Conservation (phyloP, 1,284 basidiomycete species). For the Microbotryum saponariae region DNA sequence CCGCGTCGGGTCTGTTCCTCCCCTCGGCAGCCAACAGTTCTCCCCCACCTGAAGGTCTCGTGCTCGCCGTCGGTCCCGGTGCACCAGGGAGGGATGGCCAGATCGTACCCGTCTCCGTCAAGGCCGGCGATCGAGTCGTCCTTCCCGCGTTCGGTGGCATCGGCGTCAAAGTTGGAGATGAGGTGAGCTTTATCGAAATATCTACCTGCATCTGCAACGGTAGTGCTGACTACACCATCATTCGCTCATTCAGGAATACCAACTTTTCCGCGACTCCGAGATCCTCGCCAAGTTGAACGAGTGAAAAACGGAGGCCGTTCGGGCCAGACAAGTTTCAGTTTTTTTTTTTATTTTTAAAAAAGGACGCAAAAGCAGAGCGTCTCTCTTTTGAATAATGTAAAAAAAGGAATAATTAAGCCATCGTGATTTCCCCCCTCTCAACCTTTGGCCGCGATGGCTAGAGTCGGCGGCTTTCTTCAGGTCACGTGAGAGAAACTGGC, state of each 20-base stretch:
- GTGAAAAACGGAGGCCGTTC: constrained; percentile 43
- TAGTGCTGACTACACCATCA: neutral
- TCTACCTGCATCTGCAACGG: no score
- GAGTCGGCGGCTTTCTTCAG: no score
- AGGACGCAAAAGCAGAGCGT: no score
- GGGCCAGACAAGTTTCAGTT: no score
- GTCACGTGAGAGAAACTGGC: no score
- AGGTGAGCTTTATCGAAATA: constrained; percentile 49
- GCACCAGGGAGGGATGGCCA: constrained; percentile 76
- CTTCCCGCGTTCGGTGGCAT: constrained; percentile 94
- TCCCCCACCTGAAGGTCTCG: constrained; percentile 90
- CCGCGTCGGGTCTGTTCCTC: constrained; percentile 85
- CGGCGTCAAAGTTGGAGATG: constrained; percentile 92
- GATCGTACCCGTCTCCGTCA: constrained; percentile 68
- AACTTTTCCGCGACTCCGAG: constrained; percentile 88
- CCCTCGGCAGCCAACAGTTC: constrained; percentile 73
- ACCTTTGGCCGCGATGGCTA: no score
- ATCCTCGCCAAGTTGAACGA: constrained; percentile 96
- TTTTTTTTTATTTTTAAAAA: no score
- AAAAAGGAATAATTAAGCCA: no score
- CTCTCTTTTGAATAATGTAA: constrained; percentile 43
- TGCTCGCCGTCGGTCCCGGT: constrained; percentile 91
- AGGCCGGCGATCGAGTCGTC: constrained; percentile 84
- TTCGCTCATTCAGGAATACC: constrained; percentile 64
- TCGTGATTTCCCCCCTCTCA: no score